Conservation (phyloP, 768 basidiomycete species). For the Podaxis sp. region DNA sequence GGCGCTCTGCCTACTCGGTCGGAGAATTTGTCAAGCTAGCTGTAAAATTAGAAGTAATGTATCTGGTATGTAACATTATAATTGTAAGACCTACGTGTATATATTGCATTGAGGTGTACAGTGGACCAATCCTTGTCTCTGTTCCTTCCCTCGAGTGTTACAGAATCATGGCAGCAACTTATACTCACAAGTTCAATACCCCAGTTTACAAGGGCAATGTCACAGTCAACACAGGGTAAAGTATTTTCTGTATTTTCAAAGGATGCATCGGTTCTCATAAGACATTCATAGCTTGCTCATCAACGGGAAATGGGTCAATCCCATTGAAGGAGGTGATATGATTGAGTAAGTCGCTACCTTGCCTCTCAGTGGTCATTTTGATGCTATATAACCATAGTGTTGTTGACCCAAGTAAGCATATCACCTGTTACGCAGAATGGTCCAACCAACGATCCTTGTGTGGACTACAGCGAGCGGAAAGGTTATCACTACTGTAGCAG, state of each 20-base stretch:
- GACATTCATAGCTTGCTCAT: constrained; percentile 58
- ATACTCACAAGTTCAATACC: constrained; percentile 24
- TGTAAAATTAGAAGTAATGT: background rate
- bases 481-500: constrained; percentile 53
- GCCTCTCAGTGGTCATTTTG: background rate
- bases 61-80: background rate
- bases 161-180: constrained; percentile 12
- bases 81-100: background rate
- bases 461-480: constrained; percentile 56
- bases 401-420: constrained; percentile 49
- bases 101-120: background rate
- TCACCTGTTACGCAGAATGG: background rate
- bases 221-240: constrained; percentile 24
- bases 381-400: constrained; percentile 35
- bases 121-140: background rate
- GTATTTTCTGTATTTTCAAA: constrained; percentile 1
- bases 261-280: constrained; percentile 2
- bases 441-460: constrained; percentile 13
- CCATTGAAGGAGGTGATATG: constrained; percentile 45
- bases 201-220: constrained; percentile 21
- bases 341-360: constrained; percentile 57
- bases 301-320: constrained; percentile 63
- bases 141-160: background rate
- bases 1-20: too few relatives aligned
- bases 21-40: background rate